Base-by-base conservation (phyloP, 495 filamentous ascomycete species). In the Daldinia decipiens region DNA sequence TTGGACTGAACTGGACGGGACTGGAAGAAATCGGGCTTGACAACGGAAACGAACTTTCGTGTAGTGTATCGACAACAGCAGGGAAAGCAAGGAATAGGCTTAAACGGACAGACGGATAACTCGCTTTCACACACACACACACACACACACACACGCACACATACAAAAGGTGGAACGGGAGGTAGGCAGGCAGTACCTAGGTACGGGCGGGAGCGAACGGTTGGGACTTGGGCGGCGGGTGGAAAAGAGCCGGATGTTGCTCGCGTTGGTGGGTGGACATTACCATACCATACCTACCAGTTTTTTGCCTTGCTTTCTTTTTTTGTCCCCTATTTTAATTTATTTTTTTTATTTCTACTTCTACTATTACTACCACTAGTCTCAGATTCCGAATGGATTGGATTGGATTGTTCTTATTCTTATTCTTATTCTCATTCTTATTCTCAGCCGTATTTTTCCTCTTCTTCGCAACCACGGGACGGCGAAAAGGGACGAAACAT, bases 41-140 rank as follows among this genome's bases (percentile, higher is more conserved):
- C 9, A 58, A 43, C 27, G 11, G 68, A 29, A 29, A 27, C 26
- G 3, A 29, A 29, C 27, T 29, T 63, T 59, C n/a, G n/a, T n/a
- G n/a, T n/a, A n/a, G 60, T 50, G 65, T 59, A 62, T 68, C 62
- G 32, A 59, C 63, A 59, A 67, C 11, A 32, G 52, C 57, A 57
- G 47, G 31, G 15, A 38, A 38, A 47, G 36, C 13, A 21, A 60
- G 0, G 5, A 45, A 43, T 52, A 59, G 43, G 24, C 27, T 15
- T 34, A 32, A 40, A 6, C 4, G 5, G 27, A 29, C 27, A 27
- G 38, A 58, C 17, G 9, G 31, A 32, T 32, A 6, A 32, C 31
- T 32, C 31, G 2, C 31, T 5, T 32, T 9, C 31, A 32, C 31
- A 34, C 3, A 1, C 12, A 13, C 34, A 13, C 0, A 36, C 3